These are phyloP conservation scores for Dipteronia dyeriana DNA, from an alignment of 345 rosid species.

Conservation along the genomic window DNA sequence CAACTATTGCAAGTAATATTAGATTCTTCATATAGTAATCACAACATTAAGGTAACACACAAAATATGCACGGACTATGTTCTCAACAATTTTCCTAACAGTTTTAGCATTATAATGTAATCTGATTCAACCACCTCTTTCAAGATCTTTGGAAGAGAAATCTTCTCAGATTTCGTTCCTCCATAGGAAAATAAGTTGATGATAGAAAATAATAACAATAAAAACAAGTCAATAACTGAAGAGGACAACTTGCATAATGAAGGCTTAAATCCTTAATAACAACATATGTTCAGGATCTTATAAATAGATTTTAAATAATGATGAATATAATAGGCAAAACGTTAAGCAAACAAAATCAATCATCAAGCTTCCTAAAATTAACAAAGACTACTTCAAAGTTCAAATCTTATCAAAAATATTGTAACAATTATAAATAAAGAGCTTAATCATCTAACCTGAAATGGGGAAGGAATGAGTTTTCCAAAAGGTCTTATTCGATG, in stretches of 20 bases:
- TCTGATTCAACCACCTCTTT: slow-evolving; percentile 19
- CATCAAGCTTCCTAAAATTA: too few species aligned
- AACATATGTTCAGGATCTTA: neutral
- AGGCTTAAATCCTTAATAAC: neutral
- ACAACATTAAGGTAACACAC: neutral
- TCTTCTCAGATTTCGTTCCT: slow-evolving; percentile 30
- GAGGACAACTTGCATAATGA: neutral
- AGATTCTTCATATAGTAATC: neutral
- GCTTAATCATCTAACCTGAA: too few species aligned
- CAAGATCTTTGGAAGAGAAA: slow-evolving; percentile 34
- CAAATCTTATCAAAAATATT: too few species aligned
- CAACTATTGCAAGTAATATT: too few species aligned
- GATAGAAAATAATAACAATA: slow-evolving; percentile 24
- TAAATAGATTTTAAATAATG: neutral
- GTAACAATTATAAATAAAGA: too few species aligned
- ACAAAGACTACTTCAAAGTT: too few species aligned
- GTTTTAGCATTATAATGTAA: slow-evolving; percentile 2
- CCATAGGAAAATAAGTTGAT: slow-evolving; percentile 48
- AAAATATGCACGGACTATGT: neutral
- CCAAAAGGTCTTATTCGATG: slow-evolving; percentile 48
- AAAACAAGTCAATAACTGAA: neutral
- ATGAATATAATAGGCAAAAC: neutral
- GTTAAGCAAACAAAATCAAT: neutral
- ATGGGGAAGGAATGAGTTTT: too few species aligned
- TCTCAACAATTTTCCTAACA: neutral